Conservation (phyloP, 116 monocot genomes). For the Dioscorea cayenensis region DNA sequence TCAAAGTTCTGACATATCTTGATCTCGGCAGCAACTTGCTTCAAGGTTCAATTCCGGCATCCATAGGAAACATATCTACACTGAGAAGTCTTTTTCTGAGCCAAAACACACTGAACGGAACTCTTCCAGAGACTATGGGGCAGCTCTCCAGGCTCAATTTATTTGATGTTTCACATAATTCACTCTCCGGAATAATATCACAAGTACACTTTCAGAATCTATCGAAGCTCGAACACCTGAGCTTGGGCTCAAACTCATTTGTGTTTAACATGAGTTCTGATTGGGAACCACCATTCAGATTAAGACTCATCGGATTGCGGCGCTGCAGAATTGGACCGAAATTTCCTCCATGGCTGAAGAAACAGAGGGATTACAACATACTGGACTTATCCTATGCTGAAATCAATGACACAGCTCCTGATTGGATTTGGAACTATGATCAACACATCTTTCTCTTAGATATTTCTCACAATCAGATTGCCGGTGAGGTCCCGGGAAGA, state of each 20-base stretch:
- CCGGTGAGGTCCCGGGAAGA: neutral
- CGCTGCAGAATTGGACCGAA: neutral
- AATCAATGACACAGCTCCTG: neutral
- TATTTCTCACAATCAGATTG: neutral
- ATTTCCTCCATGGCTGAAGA: neutral
- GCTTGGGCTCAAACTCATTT: neutral
- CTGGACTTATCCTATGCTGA: neutral
- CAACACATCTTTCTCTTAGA: neutral
- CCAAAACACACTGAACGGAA: neutral
- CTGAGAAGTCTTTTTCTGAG: neutral
- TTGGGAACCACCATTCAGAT: neutral
- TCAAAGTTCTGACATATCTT: neutral
- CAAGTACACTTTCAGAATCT: neutral
- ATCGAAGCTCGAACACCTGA: neutral
- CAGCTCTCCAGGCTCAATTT: neutral
- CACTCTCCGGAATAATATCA: neutral
- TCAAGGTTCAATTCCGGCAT: neutral
- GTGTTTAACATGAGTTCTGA: neutral
- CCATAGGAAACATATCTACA: neutral
- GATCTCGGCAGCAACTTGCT: neutral
- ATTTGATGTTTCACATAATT: neutral
- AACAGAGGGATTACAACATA: neutral
- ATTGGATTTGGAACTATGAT: neutral
- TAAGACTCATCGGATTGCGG: neutral
- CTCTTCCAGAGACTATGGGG: neutral